Base-by-base conservation (phyloP, 2,329 filamentous ascomycete genomes). In the Monosporascus sp. region DNA sequence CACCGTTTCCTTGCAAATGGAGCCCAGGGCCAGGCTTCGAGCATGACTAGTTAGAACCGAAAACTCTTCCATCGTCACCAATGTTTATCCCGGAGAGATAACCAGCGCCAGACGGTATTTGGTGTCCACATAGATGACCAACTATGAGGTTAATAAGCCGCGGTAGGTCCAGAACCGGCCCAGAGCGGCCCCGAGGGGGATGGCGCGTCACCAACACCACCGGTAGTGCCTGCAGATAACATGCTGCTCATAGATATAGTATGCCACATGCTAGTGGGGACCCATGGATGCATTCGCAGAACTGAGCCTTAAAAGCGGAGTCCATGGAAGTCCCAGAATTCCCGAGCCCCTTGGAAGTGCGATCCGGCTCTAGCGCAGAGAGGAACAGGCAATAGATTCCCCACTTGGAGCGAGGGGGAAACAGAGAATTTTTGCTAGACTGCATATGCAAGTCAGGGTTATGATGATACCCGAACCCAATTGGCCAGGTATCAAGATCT, bases 371-470 rank as follows among this genome's bases (percentile, higher is more conserved):
- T 18, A 25, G 43, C 6, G 24, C 18, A 46, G 3, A 46, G 54
- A 52, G 43, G 53, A 54, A 25, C 50, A 51, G 53, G 57, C 52
- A 54, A 54, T 52, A 49, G 52, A 48, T 50, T 52, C 56, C 54
- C 55, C 48, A 54, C 52, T 46, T 25, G 53, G 31, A 53, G 43
- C 49, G n/a, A 46, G 45, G 45, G 35, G 46, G 52, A 47, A 55
- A 53, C 48, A 55, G 54, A 47, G 49, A 38, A 51, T 46, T 52
- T 54, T 50, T 51, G 37, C 20, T 43, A 47, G 48, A 53, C 48
- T 60, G 59, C 59, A 61, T 58, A 45, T 56, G 54, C 47, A 57
- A 47, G 50, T 51, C 39, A 17, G 50, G 52, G 43, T 55, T 53
- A 41, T 43, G 49, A 5, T 41, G 37, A 37, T 48, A 51, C 48